Evolutionary conservation across 495 filamentous ascomycete species (phyloP).

Genomic region (Trichoderma orchidacearum): DNA sequence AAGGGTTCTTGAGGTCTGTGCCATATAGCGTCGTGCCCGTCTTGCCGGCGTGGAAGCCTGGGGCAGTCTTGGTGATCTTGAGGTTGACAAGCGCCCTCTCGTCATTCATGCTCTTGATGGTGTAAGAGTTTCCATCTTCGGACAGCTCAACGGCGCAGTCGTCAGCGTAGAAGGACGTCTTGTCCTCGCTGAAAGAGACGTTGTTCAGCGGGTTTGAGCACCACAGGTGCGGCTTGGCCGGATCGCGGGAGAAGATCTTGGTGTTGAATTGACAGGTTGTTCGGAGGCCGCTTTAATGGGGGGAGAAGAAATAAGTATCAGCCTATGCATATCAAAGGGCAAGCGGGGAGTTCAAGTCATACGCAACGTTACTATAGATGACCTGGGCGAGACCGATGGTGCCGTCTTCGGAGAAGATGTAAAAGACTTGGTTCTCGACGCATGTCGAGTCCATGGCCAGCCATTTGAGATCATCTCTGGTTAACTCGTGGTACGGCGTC

Average conservation of each 20-base stretch:
- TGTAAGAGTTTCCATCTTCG: slow-evolving; percentile 67
- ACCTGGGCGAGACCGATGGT: slow-evolving; percentile 69
- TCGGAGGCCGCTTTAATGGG: slow-evolving; percentile 57
- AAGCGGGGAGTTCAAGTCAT: slow-evolving; percentile 22
- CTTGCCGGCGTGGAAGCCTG: slow-evolving; percentile 77
- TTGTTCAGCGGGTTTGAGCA: slow-evolving; percentile 61
- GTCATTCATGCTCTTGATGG: slow-evolving; percentile 75
- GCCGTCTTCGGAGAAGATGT: slow-evolving; percentile 69
- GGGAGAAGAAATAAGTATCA: neutral
- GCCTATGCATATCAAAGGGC: neutral
- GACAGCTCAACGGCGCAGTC: slow-evolving; percentile 70
- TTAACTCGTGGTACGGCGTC: slow-evolving; percentile 67
- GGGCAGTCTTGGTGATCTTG: slow-evolving; percentile 58
- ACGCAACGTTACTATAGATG: slow-evolving; percentile 97
- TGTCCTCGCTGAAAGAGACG: slow-evolving; percentile 71
- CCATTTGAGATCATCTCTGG: slow-evolving; percentile 73
- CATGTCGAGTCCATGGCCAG: slow-evolving; percentile 63
- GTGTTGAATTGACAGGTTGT: slow-evolving; percentile 83
- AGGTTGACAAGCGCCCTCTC: slow-evolving; percentile 66
- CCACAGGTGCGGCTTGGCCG: slow-evolving; percentile 61
- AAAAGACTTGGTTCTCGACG: slow-evolving; percentile 96
- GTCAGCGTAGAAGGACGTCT: slow-evolving; percentile 69
- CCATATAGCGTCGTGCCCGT: slow-evolving; percentile 77
- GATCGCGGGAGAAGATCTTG: slow-evolving; percentile 69
- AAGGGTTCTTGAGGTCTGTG: slow-evolving; percentile 69